phyloP scores from a whole-genome alignment of 768 basidiomycete genomes.

The Amylocystis lapponica region DNA sequence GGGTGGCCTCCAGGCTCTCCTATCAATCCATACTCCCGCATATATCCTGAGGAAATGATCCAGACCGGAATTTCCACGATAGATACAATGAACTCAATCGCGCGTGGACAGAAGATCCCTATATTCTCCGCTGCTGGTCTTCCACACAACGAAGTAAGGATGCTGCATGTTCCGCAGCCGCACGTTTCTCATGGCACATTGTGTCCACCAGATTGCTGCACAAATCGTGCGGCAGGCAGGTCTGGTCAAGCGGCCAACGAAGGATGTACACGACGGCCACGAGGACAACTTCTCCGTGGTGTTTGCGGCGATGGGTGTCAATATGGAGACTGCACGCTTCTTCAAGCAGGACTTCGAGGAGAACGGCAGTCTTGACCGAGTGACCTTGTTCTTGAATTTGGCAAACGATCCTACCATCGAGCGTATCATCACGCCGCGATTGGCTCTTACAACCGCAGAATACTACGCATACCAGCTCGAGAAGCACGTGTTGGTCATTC shows the following conservation, averaged over 20 bases:
- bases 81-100: slow-evolving; percentile 97
- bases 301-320: slow-evolving; percentile 99
- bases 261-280: slow-evolving; percentile 97
- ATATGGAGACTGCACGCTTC: slow-evolving; percentile 99
- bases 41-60: slow-evolving; percentile 99
- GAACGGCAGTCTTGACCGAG: slow-evolving; percentile 94
- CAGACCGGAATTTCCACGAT: slow-evolving; percentile 99
- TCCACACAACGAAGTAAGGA: slow-evolving; percentile 93
- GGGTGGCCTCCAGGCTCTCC: slow-evolving; percentile 69
- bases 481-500: slow-evolving; percentile 98
- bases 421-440: slow-evolving; percentile 97
- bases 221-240: slow-evolving; percentile 99
- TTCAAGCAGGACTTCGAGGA: slow-evolving; percentile 99
- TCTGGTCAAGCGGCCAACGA: slow-evolving; percentile 92
- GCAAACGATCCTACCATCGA: slow-evolving; percentile 99
- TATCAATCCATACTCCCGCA: slow-evolving; percentile 96
- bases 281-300: slow-evolving; percentile 99
- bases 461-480: slow-evolving; percentile 99
- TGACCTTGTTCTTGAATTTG: slow-evolving; percentile 96
- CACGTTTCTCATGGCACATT: slow-evolving; percentile 8
- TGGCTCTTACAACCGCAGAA: slow-evolving; percentile 96
- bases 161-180: slow-evolving; percentile 7
- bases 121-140: slow-evolving; percentile 99
- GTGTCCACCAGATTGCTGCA: slow-evolving; percentile 76
- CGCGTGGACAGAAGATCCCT: slow-evolving; percentile 99